Evolutionary conservation across 495 filamentous ascomycete genomes (phyloP), one percentile per base, ranked within the genome.

Genomic region (Trichoderma gamsii): DNA sequence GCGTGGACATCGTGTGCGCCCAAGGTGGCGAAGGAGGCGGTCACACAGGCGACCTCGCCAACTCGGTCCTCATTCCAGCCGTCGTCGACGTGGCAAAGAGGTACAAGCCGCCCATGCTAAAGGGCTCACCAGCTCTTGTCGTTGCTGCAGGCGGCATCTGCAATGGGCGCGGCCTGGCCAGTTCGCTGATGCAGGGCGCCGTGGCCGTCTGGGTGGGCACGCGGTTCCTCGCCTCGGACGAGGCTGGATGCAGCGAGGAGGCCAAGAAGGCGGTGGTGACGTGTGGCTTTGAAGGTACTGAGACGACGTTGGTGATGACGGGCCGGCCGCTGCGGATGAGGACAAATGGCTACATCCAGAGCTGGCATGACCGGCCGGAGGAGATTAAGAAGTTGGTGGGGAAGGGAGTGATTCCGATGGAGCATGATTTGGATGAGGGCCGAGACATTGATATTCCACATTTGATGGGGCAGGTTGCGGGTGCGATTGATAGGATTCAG

Each of bases 391-490:
- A 84, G 75, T 80, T 96, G 81, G 91, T 87, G 61, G 84, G 83
- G 41, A 80, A 83, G 72, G 92, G 92, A 3, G 75, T 95, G 38
- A 89, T 95, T 70, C 92, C 92, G 1, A 79, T 96, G 73, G 85
- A 88, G 79, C 80, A 89, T 74, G 92, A 97, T 78, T 76, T 96
- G 75, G 90, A 94, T 59, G 79, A 85, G 52, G 90, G 89, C 6
- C 83, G 80, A 23, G 91, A 95, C 69, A 79, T 95, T 46, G 92
- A 96, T 73, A 81, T 88, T 67, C 92, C 92, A 38, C 93, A 92
- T 77, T 71, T 97, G 71, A 97, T 97, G 92, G 92, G 92, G n/a
- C 91, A 96, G 80, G 92, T 97, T 18, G 90, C 92, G 0, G 94
- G 89, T 2, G 80, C 85, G 12, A 87, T 97, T 32, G 75, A 79